A percentile compares a stretch with the other conserved stretches of the same genome.
Conservation (phyloP, 2,329 filamentous ascomycete genomes). For the Sporothrix pseudoabietina region DNA sequence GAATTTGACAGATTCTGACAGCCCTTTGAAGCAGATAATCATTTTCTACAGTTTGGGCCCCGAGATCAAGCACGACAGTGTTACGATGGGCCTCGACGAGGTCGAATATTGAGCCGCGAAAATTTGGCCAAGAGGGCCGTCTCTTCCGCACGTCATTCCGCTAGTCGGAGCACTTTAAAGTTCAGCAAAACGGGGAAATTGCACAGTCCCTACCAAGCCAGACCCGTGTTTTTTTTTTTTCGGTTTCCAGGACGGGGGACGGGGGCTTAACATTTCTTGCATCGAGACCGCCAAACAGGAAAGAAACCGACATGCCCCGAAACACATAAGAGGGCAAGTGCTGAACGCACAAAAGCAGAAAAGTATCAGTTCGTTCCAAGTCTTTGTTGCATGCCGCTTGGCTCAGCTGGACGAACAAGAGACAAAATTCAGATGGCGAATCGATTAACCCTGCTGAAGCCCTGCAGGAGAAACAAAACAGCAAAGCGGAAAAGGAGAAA, state of each 20-base stretch:
- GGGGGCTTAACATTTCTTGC: background rate
- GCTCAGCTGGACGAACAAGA: background rate
- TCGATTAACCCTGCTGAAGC: background rate
- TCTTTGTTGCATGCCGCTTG: background rate
- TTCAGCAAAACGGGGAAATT: background rate
- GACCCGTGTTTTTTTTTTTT: background rate
- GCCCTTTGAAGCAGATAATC: background rate
- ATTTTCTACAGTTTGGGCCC: background rate
- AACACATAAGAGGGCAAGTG: background rate
- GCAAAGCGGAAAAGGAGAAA: background rate
- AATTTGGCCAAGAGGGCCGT: background rate
- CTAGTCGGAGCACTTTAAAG: background rate
- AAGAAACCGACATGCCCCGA: background rate
- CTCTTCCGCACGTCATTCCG: background rate
- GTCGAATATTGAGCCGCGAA: background rate
- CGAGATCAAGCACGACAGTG: background rate
- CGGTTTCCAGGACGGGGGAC: background rate
- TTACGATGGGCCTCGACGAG: too few relatives aligned
- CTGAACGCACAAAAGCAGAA: background rate
- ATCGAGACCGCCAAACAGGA: background rate
- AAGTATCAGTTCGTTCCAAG: conserved; percentile 5
- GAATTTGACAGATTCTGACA: background rate
- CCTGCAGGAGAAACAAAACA: conserved; percentile 15
- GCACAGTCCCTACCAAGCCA: background rate
- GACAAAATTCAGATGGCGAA: background rate